Evolutionary conservation across 140 eudicot genomes (phyloP), one percentile per base, ranked within the genome.

Genomic region (Erigeron philadelphicus): DNA sequence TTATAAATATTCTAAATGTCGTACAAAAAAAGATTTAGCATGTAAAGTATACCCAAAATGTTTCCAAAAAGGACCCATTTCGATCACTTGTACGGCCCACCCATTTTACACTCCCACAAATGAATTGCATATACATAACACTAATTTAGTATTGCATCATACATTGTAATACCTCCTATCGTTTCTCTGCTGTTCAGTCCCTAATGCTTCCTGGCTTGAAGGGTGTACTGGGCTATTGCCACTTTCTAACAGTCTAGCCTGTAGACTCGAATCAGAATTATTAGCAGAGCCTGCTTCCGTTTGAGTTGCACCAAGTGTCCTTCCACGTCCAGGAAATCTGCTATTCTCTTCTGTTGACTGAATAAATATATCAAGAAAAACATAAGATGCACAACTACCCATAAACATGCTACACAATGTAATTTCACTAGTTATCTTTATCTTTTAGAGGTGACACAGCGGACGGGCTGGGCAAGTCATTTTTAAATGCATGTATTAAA

Each of bases 261-360:
- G 97, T 72, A 93, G 81, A 72, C 70, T 83, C 19, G 87, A 68
- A 78, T 88, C 93, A 69, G 87, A 55, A 84, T 48, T 75, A 45
- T 64, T 71, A 7, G 78, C 45, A 9, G 90, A 64, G 66, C 65
- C 79, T 41, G 88, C 65, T 69, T 70, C 85, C 19, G 62, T 78
- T 74, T 74, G 71, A 60, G 59, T 62, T 42, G 94, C 77, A 74
- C 80, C 81, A 66, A 93, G 82, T 47, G 97, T 83, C 77, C 98
- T 93, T 70, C 90, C 96, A 49, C 82, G 79, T 66, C 98, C 98
- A 13, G 97, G 96, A 68, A 89, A 93, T 79, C 98, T 87, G 74
- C 82, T 72, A 76, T 25, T 68, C 23, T 81, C 81, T 68, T 79
- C 86, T 19, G 88, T 66, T 45, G 90, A 56, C 95, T 88, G 93